These are phyloP conservation scores for Leishmania mexicana DNA, from an alignment of 208 protist species.

Conservation along the genomic window DNA sequence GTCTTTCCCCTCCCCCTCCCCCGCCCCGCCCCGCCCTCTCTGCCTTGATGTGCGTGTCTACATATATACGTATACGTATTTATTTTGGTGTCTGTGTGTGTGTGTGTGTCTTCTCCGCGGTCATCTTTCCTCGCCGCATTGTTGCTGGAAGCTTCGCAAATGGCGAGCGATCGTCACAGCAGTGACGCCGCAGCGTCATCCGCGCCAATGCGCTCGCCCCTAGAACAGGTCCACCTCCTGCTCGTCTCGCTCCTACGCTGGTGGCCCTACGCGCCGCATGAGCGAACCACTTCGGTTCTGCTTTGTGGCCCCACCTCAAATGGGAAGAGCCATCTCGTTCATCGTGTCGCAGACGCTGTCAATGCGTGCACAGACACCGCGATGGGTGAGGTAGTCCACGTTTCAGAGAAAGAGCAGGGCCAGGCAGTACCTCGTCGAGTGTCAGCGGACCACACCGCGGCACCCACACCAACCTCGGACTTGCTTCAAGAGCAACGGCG, in stretches of 20 bases:
- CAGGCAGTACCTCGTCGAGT: not conserved
- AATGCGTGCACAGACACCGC: not conserved
- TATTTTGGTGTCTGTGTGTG: not conserved
- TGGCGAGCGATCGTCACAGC: not conserved
- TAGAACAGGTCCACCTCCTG: slow-evolving; percentile 29
- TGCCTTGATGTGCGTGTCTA: not conserved
- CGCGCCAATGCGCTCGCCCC: not conserved
- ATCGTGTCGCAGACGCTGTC: slow-evolving; percentile 2
- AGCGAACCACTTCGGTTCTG: slow-evolving; percentile 44
- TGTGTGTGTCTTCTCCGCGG: not conserved
- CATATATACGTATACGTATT: not conserved
- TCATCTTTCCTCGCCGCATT: not conserved
- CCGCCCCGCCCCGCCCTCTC: not conserved
- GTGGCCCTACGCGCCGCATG: slow-evolving; percentile 51
- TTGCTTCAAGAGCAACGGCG: not conserved
- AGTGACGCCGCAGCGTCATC: not conserved
- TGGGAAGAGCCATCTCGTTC: slow-evolving; percentile 68
- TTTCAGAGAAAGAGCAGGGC: not conserved
- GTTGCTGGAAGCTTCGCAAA: not conserved
- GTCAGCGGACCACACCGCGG: not conserved
- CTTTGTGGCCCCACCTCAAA: slow-evolving; percentile 59
- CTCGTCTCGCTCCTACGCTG: slow-evolving; percentile 42
- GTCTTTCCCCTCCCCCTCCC: not conserved
- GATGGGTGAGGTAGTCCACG: too few relatives aligned
- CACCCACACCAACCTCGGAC: not conserved